Evolutionary conservation across 768 basidiomycete genomes (phyloP).

Genomic region (Melanogaster broomeanus): DNA sequence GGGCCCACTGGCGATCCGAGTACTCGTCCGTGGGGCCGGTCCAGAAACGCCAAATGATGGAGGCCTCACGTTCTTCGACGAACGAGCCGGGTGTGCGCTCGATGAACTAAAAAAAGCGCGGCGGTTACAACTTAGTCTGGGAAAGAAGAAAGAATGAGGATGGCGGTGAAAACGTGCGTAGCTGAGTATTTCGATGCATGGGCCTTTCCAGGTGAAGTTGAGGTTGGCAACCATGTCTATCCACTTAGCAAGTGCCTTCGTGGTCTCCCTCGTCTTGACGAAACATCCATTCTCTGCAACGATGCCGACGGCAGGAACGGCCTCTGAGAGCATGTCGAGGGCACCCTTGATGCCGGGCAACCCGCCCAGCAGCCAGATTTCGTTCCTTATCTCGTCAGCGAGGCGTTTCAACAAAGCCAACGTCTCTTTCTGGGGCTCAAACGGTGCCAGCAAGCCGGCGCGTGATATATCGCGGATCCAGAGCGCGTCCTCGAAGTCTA

Average conservation of each 20-base stretch:
- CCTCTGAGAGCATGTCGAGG: slow-evolving; percentile 61
- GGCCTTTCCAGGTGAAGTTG: slow-evolving; percentile 78
- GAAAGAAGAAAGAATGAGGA: too few relatives aligned
- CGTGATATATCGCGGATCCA: slow-evolving; percentile 63
- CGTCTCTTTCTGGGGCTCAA: slow-evolving; percentile 39
- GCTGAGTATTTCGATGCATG: slow-evolving; percentile 80
- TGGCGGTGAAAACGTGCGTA: slow-evolving; percentile 57
- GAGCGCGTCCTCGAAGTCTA: slow-evolving; percentile 83
- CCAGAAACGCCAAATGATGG: slow-evolving; percentile 87
- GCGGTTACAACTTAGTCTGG: not conserved
- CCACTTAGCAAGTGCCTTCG: slow-evolving; percentile 50
- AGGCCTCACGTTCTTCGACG: slow-evolving; percentile 81
- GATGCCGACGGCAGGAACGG: slow-evolving; percentile 70
- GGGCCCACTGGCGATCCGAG: slow-evolving; percentile 76
- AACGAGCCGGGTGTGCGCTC: slow-evolving; percentile 88
- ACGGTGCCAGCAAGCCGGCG: slow-evolving; percentile 42
- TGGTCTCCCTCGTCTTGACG: slow-evolving; percentile 54
- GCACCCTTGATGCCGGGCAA: slow-evolving; percentile 62
- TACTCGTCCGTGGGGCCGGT: slow-evolving; percentile 49
- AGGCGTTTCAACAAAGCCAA: slow-evolving; percentile 57
- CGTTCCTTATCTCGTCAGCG: slow-evolving; percentile 64
- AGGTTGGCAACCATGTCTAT: slow-evolving; percentile 78
- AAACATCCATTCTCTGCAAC: slow-evolving; percentile 92
- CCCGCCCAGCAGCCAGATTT: slow-evolving; percentile 84
- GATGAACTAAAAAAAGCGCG: slow-evolving; percentile 57